A percentile compares a stretch with the other conserved stretches of the same genome.
These are phyloP conservation scores for Stephania cephalantha DNA, from an alignment of 164 flowering plant species.

Conservation along the genomic window DNA sequence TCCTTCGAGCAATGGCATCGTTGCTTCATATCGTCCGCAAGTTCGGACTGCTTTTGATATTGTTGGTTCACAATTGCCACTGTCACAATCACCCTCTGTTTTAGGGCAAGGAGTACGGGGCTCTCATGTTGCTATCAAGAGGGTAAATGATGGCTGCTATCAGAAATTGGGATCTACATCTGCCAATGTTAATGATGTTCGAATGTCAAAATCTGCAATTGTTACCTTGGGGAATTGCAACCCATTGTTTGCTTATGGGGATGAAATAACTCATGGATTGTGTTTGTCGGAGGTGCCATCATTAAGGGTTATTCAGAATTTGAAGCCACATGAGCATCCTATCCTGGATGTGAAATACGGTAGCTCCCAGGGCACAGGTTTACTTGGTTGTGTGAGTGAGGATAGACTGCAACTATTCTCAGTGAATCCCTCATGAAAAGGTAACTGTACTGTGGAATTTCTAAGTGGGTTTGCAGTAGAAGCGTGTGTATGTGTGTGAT, in stretches of 20 bases:
- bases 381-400: constrained; percentile 67
- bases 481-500: neutral
- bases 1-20: constrained; percentile 43
- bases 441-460: constrained; percentile 9
- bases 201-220: constrained; percentile 60
- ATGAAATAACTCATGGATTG: constrained; percentile 44
- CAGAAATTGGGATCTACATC: constrained; percentile 29
- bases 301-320: constrained; percentile 32
- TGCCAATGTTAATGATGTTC: constrained; percentile 47
- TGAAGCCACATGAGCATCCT: constrained; percentile 32
- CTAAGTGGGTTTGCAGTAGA: neutral
- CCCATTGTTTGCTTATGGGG: constrained; percentile 55
- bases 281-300: constrained; percentile 58
- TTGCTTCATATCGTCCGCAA: constrained; percentile 81
- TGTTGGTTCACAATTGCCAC: constrained; percentile 35
- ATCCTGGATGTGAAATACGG: constrained; percentile 63
- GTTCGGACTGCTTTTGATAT: constrained; percentile 32
- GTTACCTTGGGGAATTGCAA: constrained; percentile 28
- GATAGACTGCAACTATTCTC: constrained; percentile 55
- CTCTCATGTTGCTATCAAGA: constrained; percentile 46
- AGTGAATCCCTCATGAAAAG: constrained; percentile 22
- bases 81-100: constrained; percentile 31
- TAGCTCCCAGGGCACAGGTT: constrained; percentile 17
- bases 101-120: constrained; percentile 45
- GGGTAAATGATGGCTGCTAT: constrained; percentile 29